Evolutionary conservation across 2,329 filamentous ascomycete genomes (phyloP), one percentile per base, ranked within the genome.

Genomic region (Aspergillus sp.): DNA sequence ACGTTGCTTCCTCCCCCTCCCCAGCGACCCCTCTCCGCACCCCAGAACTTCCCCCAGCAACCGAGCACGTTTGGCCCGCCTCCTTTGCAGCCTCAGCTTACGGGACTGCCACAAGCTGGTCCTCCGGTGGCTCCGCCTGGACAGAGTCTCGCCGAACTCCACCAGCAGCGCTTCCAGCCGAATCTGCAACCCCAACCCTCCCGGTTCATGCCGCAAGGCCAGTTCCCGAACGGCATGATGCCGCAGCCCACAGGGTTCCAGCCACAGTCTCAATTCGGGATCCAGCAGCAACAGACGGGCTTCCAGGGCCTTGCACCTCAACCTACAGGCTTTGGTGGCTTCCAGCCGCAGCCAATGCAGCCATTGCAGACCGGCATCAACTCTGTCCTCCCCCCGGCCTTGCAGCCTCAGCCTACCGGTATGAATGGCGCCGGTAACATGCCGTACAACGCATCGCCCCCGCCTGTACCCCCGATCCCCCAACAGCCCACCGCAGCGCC

Each of bases 61-160:
- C 84, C 85, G 43, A 91, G 81, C 69, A 81, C 79, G 4, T 94
- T 95, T 68, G 82, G 82, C 7, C 82, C 87, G 16, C 84, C 89
- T 46, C 85, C 89, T 14, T 73, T 96, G 60, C 87, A 92, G 67
- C 85, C 90, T 48, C 93, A 96, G 67, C 82, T 92, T 71, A 96
- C 94, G 4, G 91, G 93, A 8, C 61, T 80, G 49, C 80, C 82
- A 58, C 82, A 84, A 64, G 75, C 76, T 10, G 64, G 63, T 3
- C 69, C 68, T 13, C 84, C 84, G 57, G 77, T 89, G 51, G 87
- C 88, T 24, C 83, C 87, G 26, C 82, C 83, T 3, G 89, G 90
- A 11, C 89, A 93, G 70, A 93, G 86, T 68, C 69, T 95, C 60
- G 81, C 85, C 62, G 89, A 93, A 43, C 76, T 94, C 42, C 83